Base-by-base conservation (phyloP, 2,329 filamentous ascomycete genomes). In the Ceratocystis variospora region DNA sequence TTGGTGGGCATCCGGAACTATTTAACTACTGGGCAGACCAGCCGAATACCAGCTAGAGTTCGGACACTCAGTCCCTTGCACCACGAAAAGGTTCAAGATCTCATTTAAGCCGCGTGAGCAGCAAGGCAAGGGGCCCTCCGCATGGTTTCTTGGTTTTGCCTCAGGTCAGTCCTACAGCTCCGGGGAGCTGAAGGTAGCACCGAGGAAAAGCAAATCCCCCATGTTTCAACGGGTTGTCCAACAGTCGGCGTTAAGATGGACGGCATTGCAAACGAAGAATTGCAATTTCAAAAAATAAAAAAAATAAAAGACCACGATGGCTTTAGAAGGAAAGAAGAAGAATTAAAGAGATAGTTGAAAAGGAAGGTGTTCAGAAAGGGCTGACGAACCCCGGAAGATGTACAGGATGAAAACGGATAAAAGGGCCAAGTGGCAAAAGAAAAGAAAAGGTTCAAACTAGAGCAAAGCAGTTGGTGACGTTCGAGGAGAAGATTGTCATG, bases 211-310 rank as follows among this genome's bases (percentile, higher is more conserved):
- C 6, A 45, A 64, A 45, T 68, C 69, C 65, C 50, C 66, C 66
- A 69, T 68, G 71, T 66, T 70, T 72, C 71, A 71, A 63, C 50
- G 68, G 71, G 69, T 63, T 74, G 72, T 71, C 72, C 73, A 71
- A 74, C 72, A 71, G 72, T 74, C 73, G 73, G 73, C 73, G 70
- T 74, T 74, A 69, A 70, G 73, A 74, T 71, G 73, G 72, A 71
- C 73, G 72, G 68, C 46, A 25, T 67, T 64, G 50, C 55, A 66
- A 69, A 65, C 65, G 68, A 69, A 62, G 62, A 62, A 44, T 65
- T 48, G 57, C 46, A 59, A 65, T 41, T 25, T 53, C 7, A 53
- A 45, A 62, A 55, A 59, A 66, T 45, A 65, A 19, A 62, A 61
- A 19, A 28, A 5, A 25, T n/a, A n/a, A 64, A 64, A 64, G 2